Conservation (phyloP, 169 alveolate genomes). For the Ichthyophthirius multifiliis region DNA sequence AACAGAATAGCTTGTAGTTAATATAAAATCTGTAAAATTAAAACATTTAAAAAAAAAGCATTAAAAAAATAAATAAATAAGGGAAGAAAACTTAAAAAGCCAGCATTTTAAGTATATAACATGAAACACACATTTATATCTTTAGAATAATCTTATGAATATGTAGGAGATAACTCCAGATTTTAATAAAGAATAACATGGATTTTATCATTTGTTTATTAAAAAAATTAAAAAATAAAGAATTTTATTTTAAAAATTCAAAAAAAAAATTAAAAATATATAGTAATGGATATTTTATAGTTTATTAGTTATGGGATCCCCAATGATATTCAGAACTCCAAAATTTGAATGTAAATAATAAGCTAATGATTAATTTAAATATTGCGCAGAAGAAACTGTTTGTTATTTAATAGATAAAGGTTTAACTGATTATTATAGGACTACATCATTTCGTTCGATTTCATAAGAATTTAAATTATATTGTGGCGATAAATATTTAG, state of each 20-base stretch:
- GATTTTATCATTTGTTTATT: constrained; percentile 10
- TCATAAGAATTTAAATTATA: constrained; percentile 17
- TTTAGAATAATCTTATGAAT: constrained; percentile 29
- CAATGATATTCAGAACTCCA: constrained; percentile 17
- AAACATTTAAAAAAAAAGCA: no score
- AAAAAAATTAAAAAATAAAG: not conserved
- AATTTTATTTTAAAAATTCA: not conserved
- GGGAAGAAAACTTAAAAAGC: constrained; percentile 12
- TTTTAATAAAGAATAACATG: constrained; percentile 28
- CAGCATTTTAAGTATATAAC: constrained; percentile 37
- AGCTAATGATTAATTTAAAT: no score
- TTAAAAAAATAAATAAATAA: not conserved
- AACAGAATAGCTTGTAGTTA: no score
- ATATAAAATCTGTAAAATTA: no score
- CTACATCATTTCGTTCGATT: not conserved
- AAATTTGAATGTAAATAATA: not conserved
- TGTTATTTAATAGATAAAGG: not conserved
- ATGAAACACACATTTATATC: constrained; percentile 33
- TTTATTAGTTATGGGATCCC: constrained; percentile 34
- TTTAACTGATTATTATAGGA: not conserved
- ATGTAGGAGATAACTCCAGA: constrained; percentile 45
- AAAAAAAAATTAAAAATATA: not conserved
- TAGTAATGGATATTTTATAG: constrained; percentile 31
- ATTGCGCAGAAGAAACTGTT: constrained; percentile 3
- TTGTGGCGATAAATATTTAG: constrained; percentile 8